phyloP scores from a whole-genome alignment of 805 yeast genomes.

The Candida corydali region DNA sequence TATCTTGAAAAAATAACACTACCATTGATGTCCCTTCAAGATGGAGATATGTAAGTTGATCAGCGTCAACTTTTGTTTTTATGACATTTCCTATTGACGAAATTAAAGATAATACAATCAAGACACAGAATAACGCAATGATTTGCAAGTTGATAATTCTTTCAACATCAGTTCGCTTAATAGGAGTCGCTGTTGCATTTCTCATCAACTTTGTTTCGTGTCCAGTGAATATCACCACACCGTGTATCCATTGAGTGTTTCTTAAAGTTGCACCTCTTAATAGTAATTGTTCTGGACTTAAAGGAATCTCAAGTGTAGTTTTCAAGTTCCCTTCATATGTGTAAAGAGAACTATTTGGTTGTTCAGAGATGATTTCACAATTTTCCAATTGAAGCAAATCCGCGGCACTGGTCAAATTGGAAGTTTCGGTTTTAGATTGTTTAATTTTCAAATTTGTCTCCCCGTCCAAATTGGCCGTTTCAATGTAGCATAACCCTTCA shows the following conservation, averaged over 20 bases:
- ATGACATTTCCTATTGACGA: conserved; percentile 88
- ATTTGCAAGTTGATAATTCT: conserved; percentile 91
- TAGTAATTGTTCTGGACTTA: conserved; percentile 86
- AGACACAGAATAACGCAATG: conserved; percentile 76
- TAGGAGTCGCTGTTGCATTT: conserved; percentile 98
- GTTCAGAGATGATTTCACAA: conserved; percentile 67
- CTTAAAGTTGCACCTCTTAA: conserved; percentile 93
- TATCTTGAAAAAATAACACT: conserved; percentile 75
- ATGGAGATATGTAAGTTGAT: conserved; percentile 58
- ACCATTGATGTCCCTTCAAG: conserved; percentile 65
- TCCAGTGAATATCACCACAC: conserved; percentile 92
- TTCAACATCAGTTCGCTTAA: conserved; percentile 95
- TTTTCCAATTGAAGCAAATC: conserved; percentile 36
- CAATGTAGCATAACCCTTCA: conserved; percentile 95
- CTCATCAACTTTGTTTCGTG: conserved; percentile 98
- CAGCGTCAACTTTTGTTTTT: conserved; percentile 51
- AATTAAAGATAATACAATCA: conserved; percentile 69
- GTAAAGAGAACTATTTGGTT: conserved; percentile 89
- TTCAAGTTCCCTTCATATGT: conserved; percentile 88
- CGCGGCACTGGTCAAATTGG: conserved; percentile 61
- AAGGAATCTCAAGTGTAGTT: conserved; percentile 49
- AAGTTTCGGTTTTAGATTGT: conserved; percentile 79
- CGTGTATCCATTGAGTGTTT: conserved; percentile 94
- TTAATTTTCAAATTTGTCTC: conserved; percentile 96
- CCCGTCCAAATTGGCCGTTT: conserved; percentile 96